Evolutionary conservation across 164 flowering plant genomes (phyloP).

Genomic region (Magnolia kwangsiensis): DNA sequence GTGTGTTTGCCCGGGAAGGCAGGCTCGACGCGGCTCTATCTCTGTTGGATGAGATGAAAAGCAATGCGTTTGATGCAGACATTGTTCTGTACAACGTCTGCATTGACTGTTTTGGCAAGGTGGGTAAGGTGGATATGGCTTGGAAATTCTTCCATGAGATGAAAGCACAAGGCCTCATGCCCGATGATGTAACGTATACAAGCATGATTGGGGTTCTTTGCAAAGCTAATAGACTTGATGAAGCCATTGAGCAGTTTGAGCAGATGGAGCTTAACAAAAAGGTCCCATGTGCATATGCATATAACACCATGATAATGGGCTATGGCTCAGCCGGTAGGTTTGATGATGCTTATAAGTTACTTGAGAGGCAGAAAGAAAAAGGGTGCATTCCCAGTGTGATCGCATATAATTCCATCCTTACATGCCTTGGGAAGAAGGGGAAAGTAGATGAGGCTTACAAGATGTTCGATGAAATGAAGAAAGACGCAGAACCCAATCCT

Average conservation of each 20-base stretch:
- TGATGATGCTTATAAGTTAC: constrained; percentile 71
- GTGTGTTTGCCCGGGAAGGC: constrained; percentile 72
- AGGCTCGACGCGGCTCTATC: constrained; percentile 81
- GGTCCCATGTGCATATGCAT: constrained; percentile 91
- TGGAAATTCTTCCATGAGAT: constrained; percentile 98
- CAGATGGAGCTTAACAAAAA: constrained; percentile 58
- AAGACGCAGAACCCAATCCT: constrained; percentile 76
- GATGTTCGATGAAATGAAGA: constrained; percentile 78
- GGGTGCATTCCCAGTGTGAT: constrained; percentile 87
- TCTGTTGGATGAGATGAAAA: constrained; percentile 84
- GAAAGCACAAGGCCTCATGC: constrained; percentile 58
- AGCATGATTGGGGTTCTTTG: constrained; percentile 94
- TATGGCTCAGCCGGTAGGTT: constrained; percentile 84
- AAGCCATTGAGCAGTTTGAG: constrained; percentile 83
- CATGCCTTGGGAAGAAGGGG: constrained; percentile 81
- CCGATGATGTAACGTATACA: constrained; percentile 91
- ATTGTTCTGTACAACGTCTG: constrained; percentile 90
- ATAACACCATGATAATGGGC: constrained; percentile 97
- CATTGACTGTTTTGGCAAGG: constrained; percentile 89
- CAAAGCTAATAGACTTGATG: constrained; percentile 56
- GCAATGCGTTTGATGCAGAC: constrained; percentile 57
- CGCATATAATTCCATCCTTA: constrained; percentile 80
- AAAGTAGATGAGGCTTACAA: constrained; percentile 58
- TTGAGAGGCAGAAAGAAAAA: constrained; percentile 75
- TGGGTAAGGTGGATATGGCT: constrained; percentile 90